Evolutionary conservation across 768 basidiomycete species (phyloP).

Genomic region (Suillus alpinus): DNA sequence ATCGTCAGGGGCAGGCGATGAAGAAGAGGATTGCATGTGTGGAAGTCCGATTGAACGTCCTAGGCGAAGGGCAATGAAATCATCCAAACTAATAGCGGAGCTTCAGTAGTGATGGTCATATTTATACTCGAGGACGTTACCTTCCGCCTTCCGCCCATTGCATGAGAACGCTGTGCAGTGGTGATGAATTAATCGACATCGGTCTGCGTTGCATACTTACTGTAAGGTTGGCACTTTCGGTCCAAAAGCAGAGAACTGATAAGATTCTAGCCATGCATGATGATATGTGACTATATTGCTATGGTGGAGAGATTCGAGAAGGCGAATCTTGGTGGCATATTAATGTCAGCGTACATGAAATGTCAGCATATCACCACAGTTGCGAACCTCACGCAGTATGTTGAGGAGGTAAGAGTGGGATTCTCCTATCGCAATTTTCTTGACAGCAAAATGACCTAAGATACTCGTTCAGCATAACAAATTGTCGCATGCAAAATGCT

Average conservation of each 20-base stretch:
- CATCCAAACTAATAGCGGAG: conserved; percentile 55
- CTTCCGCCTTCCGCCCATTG: conserved; percentile 91
- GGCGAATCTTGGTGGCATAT: conserved; percentile 53
- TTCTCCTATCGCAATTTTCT: conserved; percentile 94
- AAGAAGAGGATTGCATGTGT: conserved; percentile 38
- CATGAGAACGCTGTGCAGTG: conserved; percentile 67
- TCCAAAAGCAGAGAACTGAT: conserved; percentile 85
- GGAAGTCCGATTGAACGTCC: conserved; percentile 50
- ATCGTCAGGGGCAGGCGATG: conserved; percentile 32
- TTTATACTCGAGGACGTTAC: conserved; percentile 23
- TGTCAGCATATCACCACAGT: neutral
- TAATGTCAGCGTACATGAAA: neutral
- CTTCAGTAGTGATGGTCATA: neutral
- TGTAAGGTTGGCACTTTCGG: conserved; percentile 86
- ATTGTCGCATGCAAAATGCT: conserved; percentile 2
- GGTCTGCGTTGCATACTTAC: conserved; percentile 39
- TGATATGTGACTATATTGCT: conserved; percentile 95
- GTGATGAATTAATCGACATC: conserved; percentile 1
- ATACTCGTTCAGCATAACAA: conserved; percentile 1
- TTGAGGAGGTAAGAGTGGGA: conserved; percentile 83
- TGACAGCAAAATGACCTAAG: conserved; percentile 85
- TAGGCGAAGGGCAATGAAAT: conserved; percentile 78
- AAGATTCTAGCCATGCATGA: conserved; percentile 89
- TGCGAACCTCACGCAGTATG: conserved; percentile 69
- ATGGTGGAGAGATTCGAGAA: conserved; percentile 84